A percentile compares a stretch with the other conserved stretches of the same genome.
These are phyloP conservation scores for Aristolochia fimbriata DNA, from an alignment of 164 flowering plant genomes.

Conservation along the genomic window DNA sequence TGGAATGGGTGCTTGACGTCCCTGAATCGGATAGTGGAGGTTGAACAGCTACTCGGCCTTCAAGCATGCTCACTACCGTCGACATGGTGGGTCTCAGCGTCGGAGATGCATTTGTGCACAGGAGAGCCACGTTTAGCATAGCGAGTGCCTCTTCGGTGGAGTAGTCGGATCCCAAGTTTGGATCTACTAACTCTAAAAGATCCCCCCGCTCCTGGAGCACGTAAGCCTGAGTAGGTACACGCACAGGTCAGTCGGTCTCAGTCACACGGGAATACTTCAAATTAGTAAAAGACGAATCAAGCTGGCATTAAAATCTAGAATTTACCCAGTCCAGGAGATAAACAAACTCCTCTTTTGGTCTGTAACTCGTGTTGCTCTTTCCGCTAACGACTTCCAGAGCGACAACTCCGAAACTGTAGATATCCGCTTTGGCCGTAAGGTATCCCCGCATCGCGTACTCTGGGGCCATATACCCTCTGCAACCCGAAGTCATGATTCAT, in stretches of 20 bases:
- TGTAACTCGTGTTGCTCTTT: slow-evolving; percentile 6
- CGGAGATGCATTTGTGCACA: slow-evolving; percentile 54
- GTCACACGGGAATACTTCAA: too few species aligned
- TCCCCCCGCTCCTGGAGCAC: slow-evolving; percentile 45
- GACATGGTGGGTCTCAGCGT: slow-evolving; percentile 54
- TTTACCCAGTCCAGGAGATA: slow-evolving; percentile 12
- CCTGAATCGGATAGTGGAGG: slow-evolving; percentile 31
- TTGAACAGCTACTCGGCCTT: slow-evolving; percentile 35
- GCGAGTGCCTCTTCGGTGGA: slow-evolving; percentile 37
- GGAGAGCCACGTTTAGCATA: slow-evolving; percentile 47
- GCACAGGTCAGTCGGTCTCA: neutral
- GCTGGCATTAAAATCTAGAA: neutral
- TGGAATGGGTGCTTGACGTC: slow-evolving; percentile 17
- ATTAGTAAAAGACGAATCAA: neutral
- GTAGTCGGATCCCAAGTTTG: slow-evolving; percentile 36
- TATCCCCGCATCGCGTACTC: slow-evolving; percentile 81
- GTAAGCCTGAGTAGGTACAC: slow-evolving; percentile 33
- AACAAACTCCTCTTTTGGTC: slow-evolving; percentile 9
- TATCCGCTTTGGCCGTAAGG: slow-evolving; percentile 61
- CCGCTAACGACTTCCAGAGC: slow-evolving; percentile 36
- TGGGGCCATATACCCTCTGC: slow-evolving; percentile 28
- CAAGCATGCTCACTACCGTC: slow-evolving; percentile 47
- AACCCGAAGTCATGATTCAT: neutral
- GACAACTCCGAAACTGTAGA: slow-evolving; percentile 75
- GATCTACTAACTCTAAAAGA: slow-evolving; percentile 46